Base-by-base conservation (phyloP, 192 early-diverging fungal species). In the Funneliformis geosporum region DNA sequence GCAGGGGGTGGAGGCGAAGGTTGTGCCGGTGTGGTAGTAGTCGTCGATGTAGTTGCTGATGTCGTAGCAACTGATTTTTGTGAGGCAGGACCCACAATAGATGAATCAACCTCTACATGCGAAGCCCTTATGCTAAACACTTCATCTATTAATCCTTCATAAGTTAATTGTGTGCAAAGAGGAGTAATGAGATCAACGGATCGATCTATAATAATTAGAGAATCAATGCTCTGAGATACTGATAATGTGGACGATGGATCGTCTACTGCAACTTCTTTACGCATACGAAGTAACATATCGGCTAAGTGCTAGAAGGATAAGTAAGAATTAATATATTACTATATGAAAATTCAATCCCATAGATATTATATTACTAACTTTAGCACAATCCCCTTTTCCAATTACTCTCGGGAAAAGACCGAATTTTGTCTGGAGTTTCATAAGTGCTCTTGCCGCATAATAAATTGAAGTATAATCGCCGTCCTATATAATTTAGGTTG, bases 81-180 rank as follows among this genome's bases (percentile, higher is more conserved):
- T 11, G 83, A 78, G 7, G 87, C 44, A 50, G 82, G 79, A 27
- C 85, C 85, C 21, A 89, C 85, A 16, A 94, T 73, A n/a, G 87
- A 77, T 8, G 92, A 85, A 80, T 96, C 93, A 21, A 96, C 79
- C 76, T 93, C 93, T 1, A 93, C 91, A 81, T 94, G 93, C 0
- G 92, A 86, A 59, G 87, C 82, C 85, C 85, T 83, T 50, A 99
- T 97, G 8, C 93, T 92, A 80, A 94, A 96, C 10, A 94, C 88
- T 83, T 99, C 98, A 84, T 98, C 97, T 77, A 99, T 91, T 27
- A 99, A 86, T 5, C 98, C 98, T 85, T 98, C 95, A 83, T 98
- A 99, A 0, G 98, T 98, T 75, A 98, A 87, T 82, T 97, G 96
- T 0, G 96, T 99, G 79, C 96, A 93, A 43, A 99, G 84, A 10